These are phyloP conservation scores for cucumber (Cucumis sativus) DNA, from an alignment of 306 rosid genomes.

Conservation along the genomic window Cucumber_9930_V3 NC_026656.2:22392001-22392500, in stretches of 20 bases:
- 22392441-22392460: not conserved
- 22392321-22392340: too few relatives aligned
- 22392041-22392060: not conserved
- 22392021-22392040: conserved; percentile 5
- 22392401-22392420: not conserved
- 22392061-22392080: not conserved
- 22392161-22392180: conserved; percentile 33
- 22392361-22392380: too few relatives aligned
- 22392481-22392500: not conserved
- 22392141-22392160: conserved; percentile 41
- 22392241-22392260: too few relatives aligned
- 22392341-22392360: too few relatives aligned
- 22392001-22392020: conserved; percentile 10
- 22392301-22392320: too few relatives aligned
- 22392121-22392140: conserved; percentile 34
- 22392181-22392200: not conserved
- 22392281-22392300: too few relatives aligned
- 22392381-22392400: not conserved
- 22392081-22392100: conserved; percentile 15
- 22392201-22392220: not conserved
- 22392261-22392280: too few relatives aligned
- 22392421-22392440: not conserved
- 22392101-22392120: conserved; percentile 74
- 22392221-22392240: too few relatives aligned
- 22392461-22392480: not conserved